Percentiles rank a stretch among this genome's conserved stretches.
Conservation (phyloP, 805 yeast species). For the Soucietia sequanensis region DNA sequence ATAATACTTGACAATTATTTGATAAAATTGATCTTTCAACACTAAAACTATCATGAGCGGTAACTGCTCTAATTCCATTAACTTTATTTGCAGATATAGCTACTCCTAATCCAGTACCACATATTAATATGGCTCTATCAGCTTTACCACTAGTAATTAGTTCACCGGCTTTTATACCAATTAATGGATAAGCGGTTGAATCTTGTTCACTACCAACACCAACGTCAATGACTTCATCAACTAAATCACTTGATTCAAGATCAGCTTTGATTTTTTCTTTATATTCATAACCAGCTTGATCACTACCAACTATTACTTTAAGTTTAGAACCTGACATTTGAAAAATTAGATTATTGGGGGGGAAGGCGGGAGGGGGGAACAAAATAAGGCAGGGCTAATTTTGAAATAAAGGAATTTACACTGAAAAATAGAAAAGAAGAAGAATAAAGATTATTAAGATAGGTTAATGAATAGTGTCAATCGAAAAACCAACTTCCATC, state of each 20-base stretch:
- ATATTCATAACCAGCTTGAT: constrained; percentile 46
- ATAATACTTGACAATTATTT: constrained; percentile 44
- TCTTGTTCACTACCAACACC: constrained; percentile 36
- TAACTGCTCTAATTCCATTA: constrained; percentile 45
- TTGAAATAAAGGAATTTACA: no score
- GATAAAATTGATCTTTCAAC: constrained; percentile 45
- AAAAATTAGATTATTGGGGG: no score
- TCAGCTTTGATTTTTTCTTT: constrained; percentile 37
- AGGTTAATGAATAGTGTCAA: no score
- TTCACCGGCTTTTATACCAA: constrained; percentile 45
- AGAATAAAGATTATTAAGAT: no score
- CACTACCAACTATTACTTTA: constrained; percentile 41
- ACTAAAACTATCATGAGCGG: constrained; percentile 48
- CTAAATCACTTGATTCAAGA: constrained; percentile 24
- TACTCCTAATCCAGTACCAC: constrained; percentile 52
- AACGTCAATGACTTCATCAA: constrained; percentile 34
- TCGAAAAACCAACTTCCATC: no score
- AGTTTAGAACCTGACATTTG: no score
- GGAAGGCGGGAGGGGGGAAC: no score
- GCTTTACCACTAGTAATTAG: constrained; percentile 38
- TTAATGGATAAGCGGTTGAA: constrained; percentile 39
- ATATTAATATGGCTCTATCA: constrained; percentile 45
- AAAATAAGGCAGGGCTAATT: no score
- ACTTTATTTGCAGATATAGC: constrained; percentile 49
- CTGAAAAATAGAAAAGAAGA: no score